These are phyloP conservation scores for Erythrophleum ivorense DNA, from an alignment of 331 rosid genomes.

Conservation along the genomic window DNA sequence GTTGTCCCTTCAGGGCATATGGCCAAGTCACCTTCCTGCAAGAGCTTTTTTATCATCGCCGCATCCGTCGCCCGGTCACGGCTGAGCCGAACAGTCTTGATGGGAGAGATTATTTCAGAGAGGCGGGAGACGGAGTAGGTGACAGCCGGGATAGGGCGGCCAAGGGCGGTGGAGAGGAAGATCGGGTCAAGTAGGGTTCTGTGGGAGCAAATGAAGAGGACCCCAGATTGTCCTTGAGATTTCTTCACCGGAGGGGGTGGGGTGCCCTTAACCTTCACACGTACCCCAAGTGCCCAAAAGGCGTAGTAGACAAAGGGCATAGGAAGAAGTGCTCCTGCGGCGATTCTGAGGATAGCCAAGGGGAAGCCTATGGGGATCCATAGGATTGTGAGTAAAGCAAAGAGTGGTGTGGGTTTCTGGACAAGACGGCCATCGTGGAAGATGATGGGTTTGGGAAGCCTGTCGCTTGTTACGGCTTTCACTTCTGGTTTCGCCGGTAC, in stretches of 20 bases:
- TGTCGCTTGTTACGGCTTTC: constrained; percentile 52
- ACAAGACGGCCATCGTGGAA: constrained; percentile 87
- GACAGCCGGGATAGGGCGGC: constrained; percentile 76
- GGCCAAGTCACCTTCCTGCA: constrained; percentile 71
- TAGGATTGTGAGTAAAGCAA: constrained; percentile 62
- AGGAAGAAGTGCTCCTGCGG: constrained; percentile 70
- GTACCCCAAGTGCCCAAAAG: constrained; percentile 71
- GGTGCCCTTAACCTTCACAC: constrained; percentile 62
- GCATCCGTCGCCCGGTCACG: constrained; percentile 70
- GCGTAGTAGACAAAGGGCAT: constrained; percentile 72
- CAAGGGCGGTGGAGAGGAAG: constrained; percentile 80
- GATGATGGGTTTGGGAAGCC: constrained; percentile 76
- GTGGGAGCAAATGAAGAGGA: constrained; percentile 83
- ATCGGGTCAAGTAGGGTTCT: constrained; percentile 82
- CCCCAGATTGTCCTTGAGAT: constrained; percentile 46
- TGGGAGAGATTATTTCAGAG: constrained; percentile 78
- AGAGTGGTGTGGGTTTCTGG: constrained; percentile 69
- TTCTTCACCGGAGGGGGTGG: constrained; percentile 63
- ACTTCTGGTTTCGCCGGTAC: constrained; percentile 51
- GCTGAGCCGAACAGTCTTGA: constrained; percentile 64
- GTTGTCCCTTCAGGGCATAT: constrained; percentile 89
- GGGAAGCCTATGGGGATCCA: constrained; percentile 79
- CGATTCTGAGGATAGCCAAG: constrained; percentile 67
- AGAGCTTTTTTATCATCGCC: constrained; percentile 64
- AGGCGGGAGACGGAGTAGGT: constrained; percentile 82